Conservation (phyloP, 768 basidiomycete genomes). For the Tremella fuciformis region DNA sequence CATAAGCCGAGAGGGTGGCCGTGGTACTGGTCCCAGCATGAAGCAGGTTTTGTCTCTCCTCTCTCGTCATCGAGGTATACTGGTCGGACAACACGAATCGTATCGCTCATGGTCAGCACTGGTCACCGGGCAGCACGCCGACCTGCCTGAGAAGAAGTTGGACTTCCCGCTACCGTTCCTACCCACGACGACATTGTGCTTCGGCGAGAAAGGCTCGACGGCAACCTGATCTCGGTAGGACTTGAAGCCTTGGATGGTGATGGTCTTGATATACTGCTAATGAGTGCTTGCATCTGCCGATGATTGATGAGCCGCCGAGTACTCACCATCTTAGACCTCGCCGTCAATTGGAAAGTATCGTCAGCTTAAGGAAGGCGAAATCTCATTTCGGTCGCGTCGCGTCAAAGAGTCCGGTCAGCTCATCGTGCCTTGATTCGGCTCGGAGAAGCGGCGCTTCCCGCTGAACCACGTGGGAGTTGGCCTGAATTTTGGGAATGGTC, state of each 20-base stretch:
- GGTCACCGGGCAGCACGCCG: not conserved
- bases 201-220: constrained; percentile 88
- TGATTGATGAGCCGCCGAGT: too few species aligned
- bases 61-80: constrained; percentile 89
- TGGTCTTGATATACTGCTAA: constrained; percentile 48
- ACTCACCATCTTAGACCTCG: too few species aligned
- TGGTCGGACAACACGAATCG: constrained; percentile 97
- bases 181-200: constrained; percentile 94
- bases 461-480: not conserved
- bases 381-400: too few species aligned
- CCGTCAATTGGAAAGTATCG: too few species aligned
- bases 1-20: constrained; percentile 87
- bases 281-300: not conserved
- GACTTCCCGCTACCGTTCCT: constrained; percentile 97
- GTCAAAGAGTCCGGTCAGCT: too few species aligned
- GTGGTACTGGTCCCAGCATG: constrained; percentile 88
- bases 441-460: too few species aligned
- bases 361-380: too few species aligned
- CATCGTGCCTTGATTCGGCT: too few species aligned
- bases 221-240: constrained; percentile 63
- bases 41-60: constrained; percentile 86
- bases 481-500: constrained; percentile 1
- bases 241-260: constrained; percentile 73
- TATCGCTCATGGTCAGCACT: constrained; percentile 62
- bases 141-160: constrained; percentile 91